phyloP scores from a whole-genome alignment of 1,284 basidiomycete species.

The Fomitopsis betulina region DNA sequence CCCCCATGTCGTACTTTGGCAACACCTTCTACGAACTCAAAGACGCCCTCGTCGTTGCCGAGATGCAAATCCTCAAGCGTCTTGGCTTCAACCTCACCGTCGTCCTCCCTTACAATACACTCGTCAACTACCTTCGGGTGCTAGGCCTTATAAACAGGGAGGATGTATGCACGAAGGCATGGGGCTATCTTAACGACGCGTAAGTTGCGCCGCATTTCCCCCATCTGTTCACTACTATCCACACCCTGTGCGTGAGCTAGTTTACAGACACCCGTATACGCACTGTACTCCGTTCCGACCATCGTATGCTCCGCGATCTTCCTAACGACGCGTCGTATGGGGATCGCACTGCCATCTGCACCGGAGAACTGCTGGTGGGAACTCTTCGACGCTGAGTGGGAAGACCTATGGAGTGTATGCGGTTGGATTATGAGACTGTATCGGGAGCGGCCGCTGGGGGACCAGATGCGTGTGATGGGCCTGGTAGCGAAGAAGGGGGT shows the following conservation, averaged over 20 bases:
- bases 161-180: slow-evolving; percentile 73
- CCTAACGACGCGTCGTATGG: slow-evolving; percentile 64
- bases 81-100: slow-evolving; percentile 88
- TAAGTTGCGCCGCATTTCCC: slow-evolving; percentile 35
- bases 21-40: slow-evolving; percentile 83
- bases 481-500: slow-evolving; percentile 70
- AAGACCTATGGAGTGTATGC: slow-evolving; percentile 79
- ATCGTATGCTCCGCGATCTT: slow-evolving; percentile 86
- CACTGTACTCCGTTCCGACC: slow-evolving; percentile 82
- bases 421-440: slow-evolving; percentile 81
- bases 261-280: slow-evolving; percentile 88
- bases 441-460: slow-evolving; percentile 35
- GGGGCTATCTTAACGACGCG: slow-evolving; percentile 93
- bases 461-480: slow-evolving; percentile 39
- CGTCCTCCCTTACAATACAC: slow-evolving; percentile 88
- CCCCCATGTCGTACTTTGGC: slow-evolving; percentile 84
- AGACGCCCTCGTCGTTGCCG: slow-evolving; percentile 87
- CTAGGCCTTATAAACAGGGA: slow-evolving; percentile 73
- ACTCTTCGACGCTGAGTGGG: slow-evolving; percentile 82
- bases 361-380: slow-evolving; percentile 78
- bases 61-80: slow-evolving; percentile 97
- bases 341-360: slow-evolving; percentile 70
- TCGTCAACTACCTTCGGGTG: slow-evolving; percentile 93
- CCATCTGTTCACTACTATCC: slow-evolving; percentile 1
- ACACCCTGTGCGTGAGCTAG: slow-evolving; percentile 34